Percentiles rank a stretch among this genome's conserved stretches.
Evolutionary conservation across 768 basidiomycete genomes (phyloP).

Genomic region (Xerocomellus amylosporus): DNA sequence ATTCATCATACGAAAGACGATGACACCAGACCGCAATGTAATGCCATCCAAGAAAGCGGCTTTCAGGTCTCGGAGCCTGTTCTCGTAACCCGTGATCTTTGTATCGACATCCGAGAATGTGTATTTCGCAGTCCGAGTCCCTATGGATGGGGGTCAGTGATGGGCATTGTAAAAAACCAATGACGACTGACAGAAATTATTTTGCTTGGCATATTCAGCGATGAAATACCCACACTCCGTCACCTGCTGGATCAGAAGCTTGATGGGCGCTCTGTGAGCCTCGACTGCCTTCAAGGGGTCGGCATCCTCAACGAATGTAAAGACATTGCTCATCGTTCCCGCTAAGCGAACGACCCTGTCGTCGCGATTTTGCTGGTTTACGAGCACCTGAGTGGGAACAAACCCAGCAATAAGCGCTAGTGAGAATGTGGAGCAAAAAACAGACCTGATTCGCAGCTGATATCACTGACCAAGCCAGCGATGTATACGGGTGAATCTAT

Average conservation of each 20-base stretch:
- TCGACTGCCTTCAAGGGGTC: slow-evolving; percentile 6
- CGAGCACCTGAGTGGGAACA: no score
- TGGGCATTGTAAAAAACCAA: not conserved
- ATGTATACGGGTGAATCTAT: slow-evolving; percentile 19
- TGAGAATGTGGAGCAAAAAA: not conserved
- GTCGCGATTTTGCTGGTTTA: slow-evolving; percentile 18
- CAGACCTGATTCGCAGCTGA: slow-evolving; percentile 20
- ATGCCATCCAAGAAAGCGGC: slow-evolving; percentile 15
- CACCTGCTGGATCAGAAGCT: slow-evolving; percentile 17
- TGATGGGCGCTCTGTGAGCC: slow-evolving; percentile 8
- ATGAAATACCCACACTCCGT: slow-evolving; percentile 27
- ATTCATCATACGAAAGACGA: slow-evolving; percentile 23
- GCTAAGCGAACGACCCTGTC: slow-evolving; percentile 17
- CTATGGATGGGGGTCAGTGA: slow-evolving; percentile 4
- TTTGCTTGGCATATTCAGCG: slow-evolving; percentile 18
- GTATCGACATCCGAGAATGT: slow-evolving; percentile 16
- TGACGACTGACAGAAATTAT: slow-evolving; percentile 14
- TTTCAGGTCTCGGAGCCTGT: slow-evolving; percentile 19
- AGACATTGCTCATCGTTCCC: slow-evolving; percentile 11
- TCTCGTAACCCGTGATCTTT: slow-evolving; percentile 20
- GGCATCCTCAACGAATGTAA: slow-evolving; percentile 14
- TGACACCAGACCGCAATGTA: slow-evolving; percentile 12
- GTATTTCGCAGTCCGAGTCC: slow-evolving; percentile 17
- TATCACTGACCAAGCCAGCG: slow-evolving; percentile 23
- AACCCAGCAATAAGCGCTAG: not conserved